These are phyloP conservation scores for Castanea mollissima DNA, from an alignment of 306 rosid genomes.

Conservation along the genomic window DNA sequence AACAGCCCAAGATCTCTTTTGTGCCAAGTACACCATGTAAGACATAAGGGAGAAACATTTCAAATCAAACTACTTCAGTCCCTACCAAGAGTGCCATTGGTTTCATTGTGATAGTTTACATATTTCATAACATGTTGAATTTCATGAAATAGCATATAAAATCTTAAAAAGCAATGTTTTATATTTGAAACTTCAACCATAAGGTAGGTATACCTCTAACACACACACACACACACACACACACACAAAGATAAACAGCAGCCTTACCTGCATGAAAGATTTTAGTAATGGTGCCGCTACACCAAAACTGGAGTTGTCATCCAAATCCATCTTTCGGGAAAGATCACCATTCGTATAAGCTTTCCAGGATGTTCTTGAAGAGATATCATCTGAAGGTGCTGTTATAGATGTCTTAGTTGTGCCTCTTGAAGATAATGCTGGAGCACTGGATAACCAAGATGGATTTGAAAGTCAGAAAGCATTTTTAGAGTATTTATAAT, in stretches of 20 bases:
- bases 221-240: neutral
- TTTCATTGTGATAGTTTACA: neutral
- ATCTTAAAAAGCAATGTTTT: neutral
- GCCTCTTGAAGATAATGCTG: conserved; percentile 90
- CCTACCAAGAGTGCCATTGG: neutral
- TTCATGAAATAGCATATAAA: neutral
- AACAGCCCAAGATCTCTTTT: too few relatives aligned
- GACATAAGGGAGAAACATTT: neutral
- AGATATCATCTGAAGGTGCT: conserved; percentile 54
- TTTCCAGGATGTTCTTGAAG: conserved; percentile 84
- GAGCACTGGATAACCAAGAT: conserved; percentile 65
- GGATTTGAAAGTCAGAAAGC: conserved; percentile 17
- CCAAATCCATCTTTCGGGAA: conserved; percentile 71
- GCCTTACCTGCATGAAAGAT: conserved; percentile 86
- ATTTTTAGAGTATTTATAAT: conserved; percentile 5
- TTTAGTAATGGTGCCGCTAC: conserved; percentile 91
- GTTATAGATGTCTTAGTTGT: conserved; percentile 61
- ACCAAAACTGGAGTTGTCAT: conserved; percentile 77
- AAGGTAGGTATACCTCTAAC: neutral
- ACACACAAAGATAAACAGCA: conserved; percentile 14
- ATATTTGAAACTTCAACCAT: neutral
- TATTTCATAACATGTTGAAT: neutral
- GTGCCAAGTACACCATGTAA: too few relatives aligned
- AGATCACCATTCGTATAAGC: conserved; percentile 75
- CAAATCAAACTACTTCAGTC: neutral